Base-by-base conservation (phyloP, 2,329 filamentous ascomycete genomes). In the Lachnellula cervina region DNA sequence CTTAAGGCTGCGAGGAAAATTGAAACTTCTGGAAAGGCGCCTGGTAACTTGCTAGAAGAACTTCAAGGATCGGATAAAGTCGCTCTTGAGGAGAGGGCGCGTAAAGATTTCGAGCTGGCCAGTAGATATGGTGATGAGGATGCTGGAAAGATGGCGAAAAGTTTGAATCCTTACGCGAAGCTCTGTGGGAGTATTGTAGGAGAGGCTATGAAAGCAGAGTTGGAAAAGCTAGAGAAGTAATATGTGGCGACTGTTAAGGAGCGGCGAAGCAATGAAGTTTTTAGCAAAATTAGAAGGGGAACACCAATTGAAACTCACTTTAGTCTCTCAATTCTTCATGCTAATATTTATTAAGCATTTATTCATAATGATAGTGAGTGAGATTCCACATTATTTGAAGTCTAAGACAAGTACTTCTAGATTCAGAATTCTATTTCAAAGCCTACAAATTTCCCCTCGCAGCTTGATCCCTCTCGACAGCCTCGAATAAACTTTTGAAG, bases 401-500 rank as follows among this genome's bases (percentile, higher is more conserved):
- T 7, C 5, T 7, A 28, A 28, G 25, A 28, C 2, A 28, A 28
- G 25, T 28, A 7, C 5, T 28, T 28, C 25, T 28, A 28, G 25
- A 8, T 28, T 28, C 25, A 2, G 8, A 8, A 28, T 28, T 28
- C 25, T 2, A 28, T 28, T 28, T 28, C 25, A 28, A 28, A 28
- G 5, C 16, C 13, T 17, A 89, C 73, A 96, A 71, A 69, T 96
- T 97, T 1, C 93, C 92, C 55, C 92, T 80, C 71, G 87, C 78
- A 46, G 84, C 90, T 78, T 97, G 93, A 73, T 97, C 92, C 49
- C 92, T 78, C 80, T 97, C 93, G 71, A 97, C 95, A 2, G 93
- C 92, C 78, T 97, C 92, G 67, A 97, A 97, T 65, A 97, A 68
- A 59, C 87, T 91, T 82, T 91, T 96, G 77, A 97, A 97, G 73